Evolutionary conservation across 2,329 filamentous ascomycete genomes (phyloP), one percentile per base, ranked within the genome.

Genomic region (Colletotrichum cordylinicola): DNA sequence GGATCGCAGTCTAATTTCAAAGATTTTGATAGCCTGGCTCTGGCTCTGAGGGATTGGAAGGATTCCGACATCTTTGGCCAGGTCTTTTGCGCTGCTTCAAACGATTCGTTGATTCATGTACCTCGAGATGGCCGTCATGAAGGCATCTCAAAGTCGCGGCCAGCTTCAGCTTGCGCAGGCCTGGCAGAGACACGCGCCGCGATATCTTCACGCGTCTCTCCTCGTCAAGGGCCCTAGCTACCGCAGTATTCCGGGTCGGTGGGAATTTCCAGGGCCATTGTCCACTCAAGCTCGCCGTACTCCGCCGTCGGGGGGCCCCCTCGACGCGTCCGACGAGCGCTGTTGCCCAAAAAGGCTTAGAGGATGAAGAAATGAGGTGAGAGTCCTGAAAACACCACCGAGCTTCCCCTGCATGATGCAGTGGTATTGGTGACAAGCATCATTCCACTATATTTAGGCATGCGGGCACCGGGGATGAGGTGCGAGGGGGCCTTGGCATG

Each of bases 321-420:
- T n/a, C 15, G 67, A 58, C 62, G 24, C 48, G 72, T 66, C 52
- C 29, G 21, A 13, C n/a, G 37, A 61, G 66, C 58, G 55, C 31
- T 33, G 27, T 21, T 68, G 35, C 70, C 73, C 43, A 52, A 73
- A 68, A 58, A 35, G 56, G 64, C 24, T 73, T 68, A 69, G 70
- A n/a, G 21, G 65, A 16, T 56, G 29, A 61, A 48, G 33, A 72
- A 75, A 75, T 67, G 67, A 75, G 56, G 29, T 62, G 31, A 61
- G 31, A 60, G 62, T 65, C 68, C 67, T 70, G 68, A 55, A 72
- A 60, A 52, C 55, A 43, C 27, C n/a, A 68, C 48, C 68, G 64
- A 75, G 58, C 68, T 66, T 52, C 70, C 70, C 73, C 73, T 75
- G 73, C 73, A 75, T 75, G 70, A 69, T 75, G 70, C 73, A 75